Evolutionary conservation across 768 basidiomycete species (phyloP).

Genomic region (Chalciporus pseudorubinellus): DNA sequence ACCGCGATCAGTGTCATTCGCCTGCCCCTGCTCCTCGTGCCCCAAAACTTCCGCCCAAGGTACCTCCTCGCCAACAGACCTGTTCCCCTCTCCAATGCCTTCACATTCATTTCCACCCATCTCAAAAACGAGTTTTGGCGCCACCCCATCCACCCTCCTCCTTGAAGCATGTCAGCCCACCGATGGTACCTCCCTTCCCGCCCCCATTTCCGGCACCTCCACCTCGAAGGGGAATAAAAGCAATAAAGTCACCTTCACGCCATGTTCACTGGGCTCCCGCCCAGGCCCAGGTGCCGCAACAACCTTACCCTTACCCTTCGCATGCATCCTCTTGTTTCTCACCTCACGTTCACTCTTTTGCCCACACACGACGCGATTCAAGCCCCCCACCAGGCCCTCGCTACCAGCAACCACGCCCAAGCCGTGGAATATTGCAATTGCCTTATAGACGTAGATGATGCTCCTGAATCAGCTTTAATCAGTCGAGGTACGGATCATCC

Average conservation of each 20-base stretch:
- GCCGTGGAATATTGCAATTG: neutral
- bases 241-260: conserved; percentile 11
- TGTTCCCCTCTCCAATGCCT: conserved; percentile 18
- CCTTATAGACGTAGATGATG: conserved; percentile 19
- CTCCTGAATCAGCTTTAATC: conserved; percentile 10
- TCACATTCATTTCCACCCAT: conserved; percentile 27
- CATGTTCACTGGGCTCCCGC: conserved; percentile 31
- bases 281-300: conserved; percentile 23
- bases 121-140: conserved; percentile 18
- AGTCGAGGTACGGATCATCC: conserved; percentile 27
- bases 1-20: conserved; percentile 10
- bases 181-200: conserved; percentile 18
- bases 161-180: neutral
- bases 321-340: conserved; percentile 11
- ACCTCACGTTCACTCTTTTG: conserved; percentile 4
- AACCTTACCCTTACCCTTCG: conserved; percentile 28
- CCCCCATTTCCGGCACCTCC: neutral
- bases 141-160: neutral
- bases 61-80: conserved; percentile 13
- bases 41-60: conserved; percentile 14
- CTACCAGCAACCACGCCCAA: conserved; percentile 18
- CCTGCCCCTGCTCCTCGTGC: conserved; percentile 11
- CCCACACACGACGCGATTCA: neutral
- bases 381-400: conserved; percentile 11
- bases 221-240: conserved; percentile 17